Percentiles rank a stretch among this genome's conserved stretches.
These are phyloP conservation scores for Chlorella variabilis DNA, from an alignment of 163 green algal species.

Conservation along the genomic window DNA sequence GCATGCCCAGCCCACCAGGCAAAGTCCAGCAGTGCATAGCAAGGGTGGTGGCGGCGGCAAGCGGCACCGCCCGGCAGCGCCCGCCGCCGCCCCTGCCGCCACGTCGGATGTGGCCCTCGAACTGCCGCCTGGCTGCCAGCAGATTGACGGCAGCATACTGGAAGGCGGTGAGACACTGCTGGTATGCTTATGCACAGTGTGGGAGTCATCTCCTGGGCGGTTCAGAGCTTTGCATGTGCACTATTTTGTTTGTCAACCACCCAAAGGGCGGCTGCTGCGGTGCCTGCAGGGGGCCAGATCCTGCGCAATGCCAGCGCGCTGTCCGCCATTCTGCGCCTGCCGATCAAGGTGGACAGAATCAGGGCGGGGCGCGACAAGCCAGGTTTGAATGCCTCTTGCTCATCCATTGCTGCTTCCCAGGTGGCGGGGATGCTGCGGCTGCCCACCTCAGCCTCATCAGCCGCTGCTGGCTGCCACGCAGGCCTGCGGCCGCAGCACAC, in stretches of 20 bases:
- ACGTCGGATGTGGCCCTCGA: background rate
- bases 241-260: too few relatives aligned
- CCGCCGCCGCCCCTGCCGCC: background rate
- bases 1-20: too few relatives aligned
- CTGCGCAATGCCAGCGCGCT: conserved; percentile 77
- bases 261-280: too few relatives aligned
- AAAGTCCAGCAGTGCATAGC: background rate
- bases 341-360: conserved; percentile 65
- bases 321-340: conserved; percentile 55
- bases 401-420: too few relatives aligned
- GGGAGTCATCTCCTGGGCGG: too few relatives aligned
- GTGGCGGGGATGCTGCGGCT: too few relatives aligned
- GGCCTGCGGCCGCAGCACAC: conserved; percentile 73
- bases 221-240: too few relatives aligned
- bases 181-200: background rate
- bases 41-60: background rate
- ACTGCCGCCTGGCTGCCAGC: background rate
- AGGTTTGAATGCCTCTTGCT: conserved; percentile 45
- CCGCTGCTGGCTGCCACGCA: too few relatives aligned
- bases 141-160: conserved; percentile 66
- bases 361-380: conserved; percentile 69
- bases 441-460: too few relatives aligned
- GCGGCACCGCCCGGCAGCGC: background rate
- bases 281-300: conserved; percentile 73
- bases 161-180: conserved; percentile 85